These are phyloP conservation scores for Volutella citrinella DNA, from an alignment of 2,329 filamentous ascomycete species.

Conservation along the genomic window DNA sequence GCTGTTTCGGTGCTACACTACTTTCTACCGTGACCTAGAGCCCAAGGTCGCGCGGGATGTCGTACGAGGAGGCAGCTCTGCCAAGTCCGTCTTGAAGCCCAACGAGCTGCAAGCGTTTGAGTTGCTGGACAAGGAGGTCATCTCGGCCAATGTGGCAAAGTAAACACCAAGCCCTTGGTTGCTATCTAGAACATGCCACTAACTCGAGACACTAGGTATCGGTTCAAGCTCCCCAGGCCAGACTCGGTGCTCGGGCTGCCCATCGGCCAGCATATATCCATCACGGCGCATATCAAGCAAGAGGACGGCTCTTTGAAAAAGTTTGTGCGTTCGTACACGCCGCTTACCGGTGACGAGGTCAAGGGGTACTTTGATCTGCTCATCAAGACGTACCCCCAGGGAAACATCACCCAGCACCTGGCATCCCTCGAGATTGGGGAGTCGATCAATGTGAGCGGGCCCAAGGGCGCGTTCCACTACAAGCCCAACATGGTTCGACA, in stretches of 20 bases:
- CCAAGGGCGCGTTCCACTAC: slow-evolving; percentile 98
- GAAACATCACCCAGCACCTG: slow-evolving; percentile 95
- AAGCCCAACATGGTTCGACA: slow-evolving; percentile 93
- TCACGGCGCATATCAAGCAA: slow-evolving; percentile 71
- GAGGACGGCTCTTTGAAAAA: slow-evolving; percentile 73
- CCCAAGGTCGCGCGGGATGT: no score
- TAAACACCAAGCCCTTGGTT: slow-evolving; percentile 38
- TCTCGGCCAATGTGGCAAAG: slow-evolving; percentile 99
- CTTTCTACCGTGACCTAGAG: no score
- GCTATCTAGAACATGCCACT: slow-evolving; percentile 8
- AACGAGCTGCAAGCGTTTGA: slow-evolving; percentile 87
- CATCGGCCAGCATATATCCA: slow-evolving; percentile 98
- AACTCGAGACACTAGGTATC: slow-evolving; percentile 61
- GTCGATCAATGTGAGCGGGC: slow-evolving; percentile 84
- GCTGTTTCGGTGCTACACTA: no score
- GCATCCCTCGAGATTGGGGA: slow-evolving; percentile 79
- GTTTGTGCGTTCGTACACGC: slow-evolving; percentile 88
- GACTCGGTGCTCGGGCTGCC: slow-evolving; percentile 88
- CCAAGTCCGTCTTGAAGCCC: slow-evolving; percentile 81
- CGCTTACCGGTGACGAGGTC: slow-evolving; percentile 84
- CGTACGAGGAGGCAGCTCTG: no score
- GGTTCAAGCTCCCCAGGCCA: slow-evolving; percentile 78
- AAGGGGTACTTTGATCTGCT: slow-evolving; percentile 92
- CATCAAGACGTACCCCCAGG: slow-evolving; percentile 96
- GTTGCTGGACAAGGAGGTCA: slow-evolving; percentile 88